These are phyloP conservation scores for Cercospora sesami DNA, from an alignment of 2,329 filamentous ascomycete species.

Conservation along the genomic window DNA sequence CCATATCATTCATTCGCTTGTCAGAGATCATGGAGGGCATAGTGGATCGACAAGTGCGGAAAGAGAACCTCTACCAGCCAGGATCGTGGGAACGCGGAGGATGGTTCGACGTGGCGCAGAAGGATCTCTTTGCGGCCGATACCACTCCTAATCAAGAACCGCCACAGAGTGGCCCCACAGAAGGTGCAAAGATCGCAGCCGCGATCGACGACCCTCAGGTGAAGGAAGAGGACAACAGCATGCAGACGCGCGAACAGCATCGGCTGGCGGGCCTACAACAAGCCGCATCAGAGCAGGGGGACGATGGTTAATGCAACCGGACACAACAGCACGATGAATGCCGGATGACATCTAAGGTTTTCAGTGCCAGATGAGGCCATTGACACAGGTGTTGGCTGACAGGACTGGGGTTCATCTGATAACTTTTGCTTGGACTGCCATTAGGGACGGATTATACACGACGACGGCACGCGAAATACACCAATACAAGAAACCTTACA, in stretches of 20 bases:
- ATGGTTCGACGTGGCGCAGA: conserved; percentile 64
- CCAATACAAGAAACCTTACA: not conserved
- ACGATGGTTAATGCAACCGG: not conserved
- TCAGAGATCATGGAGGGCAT: conserved; percentile 70
- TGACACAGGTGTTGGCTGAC: not conserved
- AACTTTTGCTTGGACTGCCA: not conserved
- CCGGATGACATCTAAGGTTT: not conserved
- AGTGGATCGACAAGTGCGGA: conserved; percentile 58
- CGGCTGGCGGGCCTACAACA: conserved; percentile 34
- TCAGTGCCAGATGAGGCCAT: not conserved
- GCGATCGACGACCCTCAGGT: conserved; percentile 37
- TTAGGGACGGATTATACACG: not conserved
- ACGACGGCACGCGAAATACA: not conserved
- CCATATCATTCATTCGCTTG: conserved; percentile 76
- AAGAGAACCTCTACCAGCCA: conserved; percentile 64
- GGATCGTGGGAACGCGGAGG: conserved; percentile 84
- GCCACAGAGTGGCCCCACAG: conserved; percentile 28
- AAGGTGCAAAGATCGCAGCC: conserved; percentile 38
- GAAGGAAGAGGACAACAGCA: conserved; percentile 37
- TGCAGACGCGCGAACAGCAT: conserved; percentile 38
- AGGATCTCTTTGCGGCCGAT: conserved; percentile 41
- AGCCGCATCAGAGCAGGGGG: conserved; percentile 1
- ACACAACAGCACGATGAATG: conserved; percentile 3
- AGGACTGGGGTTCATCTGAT: not conserved
- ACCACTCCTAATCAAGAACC: conserved; percentile 39